Evolutionary conservation across 1,284 basidiomycete genomes (phyloP).

Genomic region (Ceratorhiza oryzae-sativae): DNA sequence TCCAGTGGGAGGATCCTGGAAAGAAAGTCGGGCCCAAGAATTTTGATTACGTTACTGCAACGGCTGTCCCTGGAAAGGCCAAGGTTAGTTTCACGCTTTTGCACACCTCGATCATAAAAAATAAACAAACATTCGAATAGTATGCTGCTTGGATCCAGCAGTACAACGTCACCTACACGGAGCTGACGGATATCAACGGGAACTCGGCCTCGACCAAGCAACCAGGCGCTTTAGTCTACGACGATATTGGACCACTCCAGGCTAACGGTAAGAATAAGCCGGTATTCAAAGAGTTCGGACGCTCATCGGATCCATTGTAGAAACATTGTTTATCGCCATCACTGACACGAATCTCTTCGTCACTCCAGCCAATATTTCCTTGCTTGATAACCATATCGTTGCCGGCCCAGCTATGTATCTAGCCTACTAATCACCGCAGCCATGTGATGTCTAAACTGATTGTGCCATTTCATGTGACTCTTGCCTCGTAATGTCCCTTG

Average conservation of each 20-base stretch:
- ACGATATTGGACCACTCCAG: conserved; percentile 45
- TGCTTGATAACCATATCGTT: conserved; percentile 63
- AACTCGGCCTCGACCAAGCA: conserved; percentile 58
- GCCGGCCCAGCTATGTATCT: conserved; percentile 64
- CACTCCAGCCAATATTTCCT: conserved; percentile 66
- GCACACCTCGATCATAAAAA: neutral
- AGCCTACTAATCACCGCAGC: conserved; percentile 43
- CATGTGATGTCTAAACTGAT: neutral
- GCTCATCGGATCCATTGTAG: conserved; percentile 43
- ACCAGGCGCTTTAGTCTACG: conserved; percentile 58
- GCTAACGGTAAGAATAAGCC: conserved; percentile 51
- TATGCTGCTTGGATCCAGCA: conserved; percentile 65
- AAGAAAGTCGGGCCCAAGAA: conserved; percentile 59
- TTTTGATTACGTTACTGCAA: conserved; percentile 37
- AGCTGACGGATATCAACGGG: conserved; percentile 56
- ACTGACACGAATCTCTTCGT: conserved; percentile 60
- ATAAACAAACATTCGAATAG: conserved; percentile 41
- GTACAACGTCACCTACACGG: conserved; percentile 69
- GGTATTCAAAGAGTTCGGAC: conserved; percentile 19
- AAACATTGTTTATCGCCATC: conserved; percentile 65
- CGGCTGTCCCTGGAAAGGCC: conserved; percentile 52
- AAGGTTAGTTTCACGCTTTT: conserved; percentile 50
- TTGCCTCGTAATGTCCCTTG: too few relatives aligned
- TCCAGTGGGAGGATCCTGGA: conserved; percentile 66
- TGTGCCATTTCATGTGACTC: neutral